Evolutionary conservation across 2,329 filamentous ascomycete genomes (phyloP).

Genomic region (Beauveria bassiana): DNA sequence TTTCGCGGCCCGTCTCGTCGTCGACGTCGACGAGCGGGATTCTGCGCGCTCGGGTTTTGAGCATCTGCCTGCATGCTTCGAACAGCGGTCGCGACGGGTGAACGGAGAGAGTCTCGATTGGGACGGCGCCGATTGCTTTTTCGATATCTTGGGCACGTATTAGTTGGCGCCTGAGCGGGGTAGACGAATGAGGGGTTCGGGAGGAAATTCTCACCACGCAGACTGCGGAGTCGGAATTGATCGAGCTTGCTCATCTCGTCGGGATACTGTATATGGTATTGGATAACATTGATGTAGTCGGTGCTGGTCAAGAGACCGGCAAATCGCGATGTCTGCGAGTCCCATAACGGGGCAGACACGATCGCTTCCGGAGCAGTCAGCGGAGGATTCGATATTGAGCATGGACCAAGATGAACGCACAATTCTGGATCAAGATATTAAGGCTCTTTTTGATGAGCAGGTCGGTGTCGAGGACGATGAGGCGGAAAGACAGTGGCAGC

Average conservation of each 20-base stretch:
- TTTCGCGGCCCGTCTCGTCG: conserved; percentile 84
- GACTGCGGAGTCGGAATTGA: conserved; percentile 83
- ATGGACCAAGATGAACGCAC: conserved; percentile 37
- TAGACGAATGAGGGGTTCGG: background rate
- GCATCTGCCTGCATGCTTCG: conserved; percentile 90
- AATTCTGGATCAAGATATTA: conserved; percentile 91
- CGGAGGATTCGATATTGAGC: background rate
- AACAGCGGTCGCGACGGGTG: conserved; percentile 86
- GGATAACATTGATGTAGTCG: conserved; percentile 97
- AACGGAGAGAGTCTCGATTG: conserved; percentile 93
- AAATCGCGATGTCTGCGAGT: conserved; percentile 86
- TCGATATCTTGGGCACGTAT: conserved; percentile 65
- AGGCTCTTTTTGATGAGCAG: conserved; percentile 95
- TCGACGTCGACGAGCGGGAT: conserved; percentile 92
- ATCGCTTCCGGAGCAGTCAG: conserved; percentile 56
- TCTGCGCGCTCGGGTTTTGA: conserved; percentile 82
- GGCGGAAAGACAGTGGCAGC: conserved; percentile 86
- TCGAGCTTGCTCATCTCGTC: conserved; percentile 85
- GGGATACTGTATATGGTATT: conserved; percentile 97
- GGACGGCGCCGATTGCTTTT: conserved; percentile 80
- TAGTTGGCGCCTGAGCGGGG: conserved; percentile 3
- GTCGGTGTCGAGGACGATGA: conserved; percentile 92
- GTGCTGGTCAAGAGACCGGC: conserved; percentile 90
- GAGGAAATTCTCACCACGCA: conserved; percentile 59
- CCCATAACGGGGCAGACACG: conserved; percentile 94